Evolutionary conservation across 2,329 filamentous ascomycete genomes (phyloP), one percentile per base, ranked within the genome.

Genomic region (Rhynchosporium graminicola): DNA sequence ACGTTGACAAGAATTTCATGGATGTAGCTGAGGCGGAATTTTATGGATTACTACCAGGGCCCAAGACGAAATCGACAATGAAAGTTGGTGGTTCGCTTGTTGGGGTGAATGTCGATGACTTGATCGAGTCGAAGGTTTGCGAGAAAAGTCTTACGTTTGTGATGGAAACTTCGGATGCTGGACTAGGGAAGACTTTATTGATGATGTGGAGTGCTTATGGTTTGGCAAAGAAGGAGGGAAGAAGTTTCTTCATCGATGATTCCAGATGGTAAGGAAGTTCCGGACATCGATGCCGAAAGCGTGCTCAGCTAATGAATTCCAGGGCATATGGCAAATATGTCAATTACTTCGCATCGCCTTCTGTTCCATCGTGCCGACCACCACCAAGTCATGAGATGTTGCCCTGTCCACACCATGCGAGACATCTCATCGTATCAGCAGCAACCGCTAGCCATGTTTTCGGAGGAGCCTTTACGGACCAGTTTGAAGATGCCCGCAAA

Each of bases 181-280:
- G 92, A 2, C 79, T 96, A 9, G 92, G 92, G 5, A 87, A 85
- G 67, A 86, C 88, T 1, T 76, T 97, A 63, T 87, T 96, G 82
- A 83, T 87, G 71, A 74, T 96, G 61, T 97, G 92, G 91, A 88
- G 89, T 70, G 88, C 91, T 31, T 96, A 95, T 73, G 90, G 90
- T 3, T 77, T 96, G 59, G 91, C 92, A 2, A 81, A 88, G 72
- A 83, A 87, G 63, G 89, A 96, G 73, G 84, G 84, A 13, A 81
- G 91, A 29, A 81, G 86, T 0, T 96, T 96, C 76, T 96, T 96
- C 77, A 80, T 96, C 65, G 91, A 96, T 70, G 92, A 96, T 75
- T 86, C 88, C 6, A 82, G 88, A 67, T 96, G 92, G 83, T 80
- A 74, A 60, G 74, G 66, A 59, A 46, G 20, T 20, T 33, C 36